A percentile compares a stretch with the other conserved stretches of the same genome.
Conservation (phyloP, 257 asterid genomes). For the Solanum bulbocastanum region DNA sequence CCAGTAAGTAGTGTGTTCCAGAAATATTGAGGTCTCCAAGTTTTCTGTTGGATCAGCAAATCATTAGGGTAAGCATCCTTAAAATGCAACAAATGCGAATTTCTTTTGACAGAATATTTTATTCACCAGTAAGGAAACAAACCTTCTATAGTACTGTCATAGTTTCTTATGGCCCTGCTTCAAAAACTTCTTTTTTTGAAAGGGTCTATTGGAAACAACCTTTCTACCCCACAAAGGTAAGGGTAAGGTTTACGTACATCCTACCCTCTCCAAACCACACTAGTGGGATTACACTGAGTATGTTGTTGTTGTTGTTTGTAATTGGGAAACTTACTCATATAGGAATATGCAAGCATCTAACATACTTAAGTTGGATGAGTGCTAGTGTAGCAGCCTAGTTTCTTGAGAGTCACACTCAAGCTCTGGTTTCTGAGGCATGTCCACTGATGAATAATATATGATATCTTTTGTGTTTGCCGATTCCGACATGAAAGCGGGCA, state of each 20-base stretch:
- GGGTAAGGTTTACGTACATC: not conserved
- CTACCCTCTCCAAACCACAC: not conserved
- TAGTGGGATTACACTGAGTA: not conserved
- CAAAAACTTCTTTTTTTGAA: not conserved
- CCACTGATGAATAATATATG: not conserved
- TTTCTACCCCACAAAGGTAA: not conserved
- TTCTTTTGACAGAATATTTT: not conserved
- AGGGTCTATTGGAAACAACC: not conserved
- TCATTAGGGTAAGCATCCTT: not conserved
- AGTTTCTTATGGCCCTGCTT: not conserved
- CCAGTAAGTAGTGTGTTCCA: not conserved
- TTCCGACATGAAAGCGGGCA: not conserved
- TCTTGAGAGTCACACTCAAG: not conserved
- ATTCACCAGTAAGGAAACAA: not conserved
- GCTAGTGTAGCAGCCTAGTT: not conserved
- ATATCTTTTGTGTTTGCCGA: not conserved
- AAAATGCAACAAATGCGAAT: not conserved
- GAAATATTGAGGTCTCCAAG: not conserved
- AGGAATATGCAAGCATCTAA: not conserved
- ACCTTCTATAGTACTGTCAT: not conserved
- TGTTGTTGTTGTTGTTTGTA: not conserved
- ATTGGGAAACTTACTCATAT: not conserved
- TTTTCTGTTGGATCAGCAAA: not conserved
- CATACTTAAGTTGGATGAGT: not conserved
- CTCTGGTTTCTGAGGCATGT: not conserved